A percentile compares a stretch with the other conserved stretches of the same genome.
phyloP scores from a whole-genome alignment of 148 eudicot genomes.

The Rhododendron vialii region DNA sequence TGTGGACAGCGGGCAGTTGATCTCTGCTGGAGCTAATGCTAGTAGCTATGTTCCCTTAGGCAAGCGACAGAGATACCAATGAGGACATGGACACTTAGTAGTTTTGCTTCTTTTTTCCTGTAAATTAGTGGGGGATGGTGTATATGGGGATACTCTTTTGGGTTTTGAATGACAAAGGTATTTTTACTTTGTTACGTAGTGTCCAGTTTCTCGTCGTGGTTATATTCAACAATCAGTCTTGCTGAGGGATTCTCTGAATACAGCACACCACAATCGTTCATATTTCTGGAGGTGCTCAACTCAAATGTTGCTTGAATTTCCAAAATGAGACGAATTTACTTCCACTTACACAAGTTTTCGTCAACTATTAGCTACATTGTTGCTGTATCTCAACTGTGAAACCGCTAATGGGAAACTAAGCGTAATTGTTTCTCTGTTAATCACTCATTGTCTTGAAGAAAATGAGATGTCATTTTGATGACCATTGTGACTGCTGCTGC shows the following conservation, averaged over 20 bases:
- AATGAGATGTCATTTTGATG: not conserved
- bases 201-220: not conserved
- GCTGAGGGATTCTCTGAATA: not conserved
- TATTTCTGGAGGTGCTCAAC: not conserved
- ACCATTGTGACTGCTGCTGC: not conserved
- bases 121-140: not conserved
- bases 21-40: not conserved
- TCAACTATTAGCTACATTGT: not conserved
- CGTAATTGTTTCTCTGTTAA: not conserved
- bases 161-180: not conserved
- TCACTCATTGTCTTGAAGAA: not conserved
- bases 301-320: not conserved
- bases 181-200: not conserved
- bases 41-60: not conserved
- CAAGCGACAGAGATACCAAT: not conserved
- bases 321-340: not conserved
- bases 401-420: not conserved
- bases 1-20: conserved; percentile 3
- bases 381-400: not conserved
- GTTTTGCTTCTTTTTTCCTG: not conserved
- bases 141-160: not conserved
- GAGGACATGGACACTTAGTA: not conserved
- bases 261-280: not conserved
- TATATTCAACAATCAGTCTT: not conserved
- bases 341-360: not conserved